These are phyloP conservation scores for Ogataea chonburiensis DNA, from an alignment of 805 yeast species.

Conservation along the genomic window DNA sequence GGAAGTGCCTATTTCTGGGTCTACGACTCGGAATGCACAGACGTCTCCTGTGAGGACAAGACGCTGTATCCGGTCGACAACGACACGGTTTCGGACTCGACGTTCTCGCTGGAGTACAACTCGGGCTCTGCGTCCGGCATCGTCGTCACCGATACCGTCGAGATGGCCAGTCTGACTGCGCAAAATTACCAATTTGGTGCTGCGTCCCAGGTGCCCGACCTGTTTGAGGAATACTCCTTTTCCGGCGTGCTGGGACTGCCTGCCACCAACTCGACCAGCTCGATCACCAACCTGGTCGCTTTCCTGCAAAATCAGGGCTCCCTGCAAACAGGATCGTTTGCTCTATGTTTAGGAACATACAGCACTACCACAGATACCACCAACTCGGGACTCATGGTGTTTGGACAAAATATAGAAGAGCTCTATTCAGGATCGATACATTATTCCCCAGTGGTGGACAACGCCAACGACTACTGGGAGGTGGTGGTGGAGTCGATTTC, in stretches of 20 bases:
- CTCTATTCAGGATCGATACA: slow-evolving; percentile 42
- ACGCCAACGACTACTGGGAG: slow-evolving; percentile 49
- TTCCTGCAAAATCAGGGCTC: slow-evolving; percentile 36
- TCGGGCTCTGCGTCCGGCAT: slow-evolving; percentile 54
- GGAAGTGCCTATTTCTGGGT: slow-evolving; percentile 68
- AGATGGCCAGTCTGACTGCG: slow-evolving; percentile 38
- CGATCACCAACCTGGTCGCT: slow-evolving; percentile 40
- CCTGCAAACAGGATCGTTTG: slow-evolving; percentile 42
- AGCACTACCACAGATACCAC: slow-evolving; percentile 18
- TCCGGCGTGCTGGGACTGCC: slow-evolving; percentile 65
- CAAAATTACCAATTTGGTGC: slow-evolving; percentile 50
- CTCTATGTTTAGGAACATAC: slow-evolving; percentile 42
- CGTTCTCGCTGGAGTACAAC: slow-evolving; percentile 51
- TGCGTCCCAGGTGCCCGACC: slow-evolving; percentile 50
- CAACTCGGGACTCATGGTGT: slow-evolving; percentile 43
- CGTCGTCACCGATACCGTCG: slow-evolving; percentile 39
- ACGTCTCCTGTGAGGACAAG: slow-evolving; percentile 40
- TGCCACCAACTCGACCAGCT: slow-evolving; percentile 38
- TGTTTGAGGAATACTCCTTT: slow-evolving; percentile 50
- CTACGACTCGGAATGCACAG: slow-evolving; percentile 50
- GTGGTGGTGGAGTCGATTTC: slow-evolving; percentile 39
- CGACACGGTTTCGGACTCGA: slow-evolving; percentile 17
- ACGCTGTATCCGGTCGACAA: slow-evolving; percentile 31
- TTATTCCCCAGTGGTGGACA: slow-evolving; percentile 37
- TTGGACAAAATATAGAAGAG: slow-evolving; percentile 40